Evolutionary conservation across 768 basidiomycete genomes (phyloP).

Genomic region (Exidia glandulosa): DNA sequence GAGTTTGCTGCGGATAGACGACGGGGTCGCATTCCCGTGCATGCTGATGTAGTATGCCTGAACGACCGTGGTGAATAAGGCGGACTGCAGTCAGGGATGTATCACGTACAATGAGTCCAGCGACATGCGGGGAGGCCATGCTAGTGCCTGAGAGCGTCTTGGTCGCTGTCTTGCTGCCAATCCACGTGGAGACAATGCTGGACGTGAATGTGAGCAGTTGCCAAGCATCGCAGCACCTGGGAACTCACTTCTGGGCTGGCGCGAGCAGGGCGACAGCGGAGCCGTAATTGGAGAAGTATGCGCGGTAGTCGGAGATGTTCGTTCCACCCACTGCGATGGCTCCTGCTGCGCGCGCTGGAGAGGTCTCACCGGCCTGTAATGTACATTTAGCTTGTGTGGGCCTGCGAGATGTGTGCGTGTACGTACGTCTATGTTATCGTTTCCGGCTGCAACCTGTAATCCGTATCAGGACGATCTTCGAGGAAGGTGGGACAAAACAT

Average conservation of each 20-base stretch:
- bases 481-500: neutral
- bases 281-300: conserved; percentile 11
- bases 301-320: conserved; percentile 5
- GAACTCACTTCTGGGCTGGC: conserved; percentile 15
- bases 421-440: conserved; percentile 22
- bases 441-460: conserved; percentile 18
- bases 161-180: conserved; percentile 15
- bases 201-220: conserved; percentile 10
- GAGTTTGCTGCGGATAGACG: neutral
- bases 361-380: conserved; percentile 23
- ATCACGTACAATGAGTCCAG: neutral
- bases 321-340: conserved; percentile 9
- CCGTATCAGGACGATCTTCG: conserved; percentile 18
- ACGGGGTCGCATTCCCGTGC: neutral
- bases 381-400: neutral
- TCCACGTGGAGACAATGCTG: conserved; percentile 7
- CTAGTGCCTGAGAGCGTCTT: conserved; percentile 28
- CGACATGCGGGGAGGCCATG: conserved; percentile 11
- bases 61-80: neutral
- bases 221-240: conserved; percentile 27
- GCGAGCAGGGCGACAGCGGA: conserved; percentile 7
- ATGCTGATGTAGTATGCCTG: neutral
- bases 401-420: neutral
- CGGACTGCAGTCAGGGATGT: neutral
- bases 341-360: conserved; percentile 16